Conservation (phyloP, 2,329 filamentous ascomycete species). For the Phaeoacremonium minimum region DNA sequence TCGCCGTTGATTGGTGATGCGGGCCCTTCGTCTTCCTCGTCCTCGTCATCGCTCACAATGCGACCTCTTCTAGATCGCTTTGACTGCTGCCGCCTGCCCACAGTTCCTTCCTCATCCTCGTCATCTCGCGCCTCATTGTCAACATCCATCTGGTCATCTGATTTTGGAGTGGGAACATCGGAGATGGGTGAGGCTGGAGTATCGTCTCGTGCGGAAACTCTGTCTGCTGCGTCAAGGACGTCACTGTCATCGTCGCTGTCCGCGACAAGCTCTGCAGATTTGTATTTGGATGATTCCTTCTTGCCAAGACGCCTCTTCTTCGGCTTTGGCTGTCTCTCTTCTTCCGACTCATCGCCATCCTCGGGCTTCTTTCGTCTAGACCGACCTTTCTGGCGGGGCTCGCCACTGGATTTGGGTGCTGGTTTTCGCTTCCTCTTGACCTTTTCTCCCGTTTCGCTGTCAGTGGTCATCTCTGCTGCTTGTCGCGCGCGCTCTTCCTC, state of each 20-base stretch:
- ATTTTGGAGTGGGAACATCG: constrained; percentile 8
- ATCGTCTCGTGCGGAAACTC: constrained; percentile 15
- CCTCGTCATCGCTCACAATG: constrained; percentile 50
- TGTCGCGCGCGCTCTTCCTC: constrained; percentile 66
- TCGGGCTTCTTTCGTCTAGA: constrained; percentile 51
- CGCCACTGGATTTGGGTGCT: constrained; percentile 25
- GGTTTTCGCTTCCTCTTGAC: constrained; percentile 72
- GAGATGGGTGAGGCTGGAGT: constrained; percentile 11
- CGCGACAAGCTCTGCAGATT: constrained; percentile 79
- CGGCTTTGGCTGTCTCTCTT: constrained; percentile 50
- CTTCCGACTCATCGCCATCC: constrained; percentile 44
- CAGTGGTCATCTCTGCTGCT: constrained; percentile 76
- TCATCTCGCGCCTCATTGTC: constrained; percentile 40
- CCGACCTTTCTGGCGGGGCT: constrained; percentile 26
- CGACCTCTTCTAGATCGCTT: constrained; percentile 46
- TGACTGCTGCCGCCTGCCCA: constrained; percentile 29
- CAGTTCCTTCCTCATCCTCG: constrained; percentile 44
- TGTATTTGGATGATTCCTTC: constrained; percentile 65
- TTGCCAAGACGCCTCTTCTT: constrained; percentile 56
- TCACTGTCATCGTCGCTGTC: constrained; percentile 60
- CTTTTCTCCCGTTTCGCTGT: constrained; percentile 77
- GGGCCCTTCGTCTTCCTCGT: constrained; percentile 38
- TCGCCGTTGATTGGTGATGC: constrained; percentile 9
- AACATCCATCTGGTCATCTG: constrained; percentile 47
- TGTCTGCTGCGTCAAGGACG: constrained; percentile 24